Evolutionary conservation across 192 early-diverging fungal species (phyloP).

Genomic region (Martensiomyces pterosporus): DNA sequence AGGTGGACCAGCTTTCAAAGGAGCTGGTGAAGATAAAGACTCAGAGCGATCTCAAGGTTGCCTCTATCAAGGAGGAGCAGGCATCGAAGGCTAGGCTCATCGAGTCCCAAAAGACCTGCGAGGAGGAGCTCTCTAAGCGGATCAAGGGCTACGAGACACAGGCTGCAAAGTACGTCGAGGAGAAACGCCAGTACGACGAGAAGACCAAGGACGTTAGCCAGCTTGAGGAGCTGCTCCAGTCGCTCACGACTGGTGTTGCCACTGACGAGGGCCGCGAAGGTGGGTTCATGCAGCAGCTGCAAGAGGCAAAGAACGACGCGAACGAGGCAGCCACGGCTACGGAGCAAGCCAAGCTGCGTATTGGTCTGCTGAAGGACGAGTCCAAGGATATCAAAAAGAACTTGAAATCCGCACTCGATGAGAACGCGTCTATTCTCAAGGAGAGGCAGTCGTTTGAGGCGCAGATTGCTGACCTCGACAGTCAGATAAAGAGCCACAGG

Average conservation of each 20-base stretch:
- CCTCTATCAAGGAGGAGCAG: conserved; percentile 74
- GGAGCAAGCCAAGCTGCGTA: conserved; percentile 81
- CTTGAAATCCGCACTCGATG: conserved; percentile 60
- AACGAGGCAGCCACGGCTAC: conserved; percentile 60
- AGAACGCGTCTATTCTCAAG: conserved; percentile 60
- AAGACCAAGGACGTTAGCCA: conserved; percentile 36
- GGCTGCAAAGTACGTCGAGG: conserved; percentile 25
- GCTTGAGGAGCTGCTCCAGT: conserved; percentile 82
- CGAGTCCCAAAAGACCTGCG: conserved; percentile 26
- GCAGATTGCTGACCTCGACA: conserved; percentile 14
- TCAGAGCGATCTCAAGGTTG: conserved; percentile 75
- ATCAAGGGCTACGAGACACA: conserved; percentile 18
- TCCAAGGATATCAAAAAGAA: conserved; percentile 63
- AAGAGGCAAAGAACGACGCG: conserved; percentile 64
- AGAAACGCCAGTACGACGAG: conserved; percentile 46
- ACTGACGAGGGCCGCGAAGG: conserved; percentile 89
- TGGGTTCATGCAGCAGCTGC: conserved; percentile 95
- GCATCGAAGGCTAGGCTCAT: conserved; percentile 23
- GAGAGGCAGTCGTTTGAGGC: conserved; percentile 28
- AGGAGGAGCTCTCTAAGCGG: conserved; percentile 33
- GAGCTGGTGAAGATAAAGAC: conserved; percentile 79
- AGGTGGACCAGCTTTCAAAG: conserved; percentile 72
- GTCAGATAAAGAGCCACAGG: conserved; percentile 20
- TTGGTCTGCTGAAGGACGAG: conserved; percentile 71
- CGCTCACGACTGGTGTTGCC: conserved; percentile 88